Evolutionary conservation across 495 filamentous ascomycete species (phyloP), one percentile per base, ranked within the genome.

Genomic region (Annulohypoxylon stygium): DNA sequence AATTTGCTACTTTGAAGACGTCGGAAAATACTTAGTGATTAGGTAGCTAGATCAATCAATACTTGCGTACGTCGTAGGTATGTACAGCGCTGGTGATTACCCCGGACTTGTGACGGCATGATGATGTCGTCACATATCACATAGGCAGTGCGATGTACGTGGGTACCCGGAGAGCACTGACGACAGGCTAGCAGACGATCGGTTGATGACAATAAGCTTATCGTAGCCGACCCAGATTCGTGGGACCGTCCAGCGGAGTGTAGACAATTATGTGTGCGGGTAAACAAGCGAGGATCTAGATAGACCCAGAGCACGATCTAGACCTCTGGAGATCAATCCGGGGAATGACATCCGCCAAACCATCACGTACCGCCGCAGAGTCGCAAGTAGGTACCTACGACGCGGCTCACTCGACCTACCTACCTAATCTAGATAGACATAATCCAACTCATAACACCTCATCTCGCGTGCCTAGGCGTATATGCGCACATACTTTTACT

Each of bases 261-360:
- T 48, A 18, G 47, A 39, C 58, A 50, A 50, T 63, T 51, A 43
- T 57, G 67, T 62, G 71, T 30, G 30, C 30, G 71, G 62, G 62
- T 59, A 65, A 69, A 25, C 62, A 61, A 64, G 72, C 67, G 63
- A 71, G 12, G 67, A 75, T 75, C 72, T 67, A 75, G 72, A 70
- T 64, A 70, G 67, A 75, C 72, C 72, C 65, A 75, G 72, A 75
- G 72, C 72, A 47, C 67, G 67, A 75, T 75, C 72, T 71, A 75
- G 72, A 68, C 67, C 64, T 61, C 41, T 36, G 67, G 39, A 53
- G 67, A 66, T 54, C 61, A 60, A 65, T 70, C 72, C 60, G 72
- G 72, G 72, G 67, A 71, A 67, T 33, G 5, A 62, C 34, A 70
- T 70, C 62, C 65, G 66, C 23, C 36, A 25, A 34, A 57, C 55